Percentiles rank a stretch among this genome's conserved stretches.
These are phyloP conservation scores for Neospermospora avenae DNA, from an alignment of 2,329 filamentous ascomycete genomes.

Conservation along the genomic window DNA sequence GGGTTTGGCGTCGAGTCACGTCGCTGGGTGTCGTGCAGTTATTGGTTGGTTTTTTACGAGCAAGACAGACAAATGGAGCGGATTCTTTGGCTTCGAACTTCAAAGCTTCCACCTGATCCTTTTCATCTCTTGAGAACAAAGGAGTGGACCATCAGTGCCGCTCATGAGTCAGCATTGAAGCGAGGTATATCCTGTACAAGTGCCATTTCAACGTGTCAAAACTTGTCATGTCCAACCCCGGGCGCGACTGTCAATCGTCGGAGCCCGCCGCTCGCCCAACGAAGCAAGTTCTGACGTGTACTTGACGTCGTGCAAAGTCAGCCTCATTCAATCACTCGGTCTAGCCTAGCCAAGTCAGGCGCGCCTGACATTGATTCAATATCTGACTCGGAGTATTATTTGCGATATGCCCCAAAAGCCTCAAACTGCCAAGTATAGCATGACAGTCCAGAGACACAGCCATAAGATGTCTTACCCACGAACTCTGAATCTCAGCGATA, in stretches of 20 bases:
- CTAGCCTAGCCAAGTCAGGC: neutral
- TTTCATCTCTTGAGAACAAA: too few relatives aligned
- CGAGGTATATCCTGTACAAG: too few relatives aligned
- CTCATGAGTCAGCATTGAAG: neutral
- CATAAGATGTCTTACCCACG: neutral
- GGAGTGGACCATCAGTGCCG: neutral
- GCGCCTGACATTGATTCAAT: neutral
- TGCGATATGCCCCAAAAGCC: slow-evolving; percentile 1
- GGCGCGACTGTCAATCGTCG: too few relatives aligned
- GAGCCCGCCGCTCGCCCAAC: neutral
- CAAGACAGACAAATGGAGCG: neutral
- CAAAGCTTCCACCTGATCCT: neutral
- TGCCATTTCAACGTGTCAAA: too few relatives aligned
- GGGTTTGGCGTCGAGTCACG: too few relatives aligned
- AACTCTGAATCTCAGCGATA: neutral
- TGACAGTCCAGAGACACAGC: neutral
- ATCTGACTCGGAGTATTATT: slow-evolving; percentile 5
- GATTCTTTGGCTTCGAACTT: neutral
- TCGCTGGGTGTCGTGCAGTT: neutral
- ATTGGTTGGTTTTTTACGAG: neutral
- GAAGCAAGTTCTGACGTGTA: neutral
- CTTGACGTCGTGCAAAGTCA: neutral
- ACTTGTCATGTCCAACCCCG: too few relatives aligned
- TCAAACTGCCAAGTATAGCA: neutral
- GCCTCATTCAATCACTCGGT: neutral